These are phyloP conservation scores for Stylosanthes scabra DNA, from an alignment of 331 rosid species.

Conservation along the genomic window DNA sequence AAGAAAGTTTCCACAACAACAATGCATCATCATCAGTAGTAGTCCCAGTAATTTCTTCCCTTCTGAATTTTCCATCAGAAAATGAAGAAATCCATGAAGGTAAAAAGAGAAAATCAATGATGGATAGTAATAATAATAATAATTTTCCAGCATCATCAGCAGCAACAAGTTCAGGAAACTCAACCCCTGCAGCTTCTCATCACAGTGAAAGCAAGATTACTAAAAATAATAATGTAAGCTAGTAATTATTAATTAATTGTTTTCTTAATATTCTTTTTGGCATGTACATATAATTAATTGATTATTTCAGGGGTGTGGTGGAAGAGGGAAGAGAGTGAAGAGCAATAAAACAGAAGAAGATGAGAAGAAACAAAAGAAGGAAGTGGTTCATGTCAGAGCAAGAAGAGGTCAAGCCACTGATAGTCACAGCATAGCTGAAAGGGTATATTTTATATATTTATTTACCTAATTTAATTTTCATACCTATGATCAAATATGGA, in stretches of 20 bases:
- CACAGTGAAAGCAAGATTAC: conserved; percentile 50
- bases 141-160: conserved; percentile 14
- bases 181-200: conserved; percentile 70
- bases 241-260: background rate
- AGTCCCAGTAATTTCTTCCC: conserved; percentile 26
- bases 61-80: conserved; percentile 35
- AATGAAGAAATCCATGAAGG: conserved; percentile 50
- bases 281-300: background rate
- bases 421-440: conserved; percentile 96
- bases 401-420: conserved; percentile 99
- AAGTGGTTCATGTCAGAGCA: conserved; percentile 96
- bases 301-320: conserved; percentile 57
- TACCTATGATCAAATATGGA: conserved; percentile 7
- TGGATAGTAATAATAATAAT: too few relatives aligned
- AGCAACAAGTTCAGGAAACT: conserved; percentile 60
- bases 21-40: conserved; percentile 21
- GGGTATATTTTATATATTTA: too few relatives aligned
- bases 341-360: conserved; percentile 57
- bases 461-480: conserved; percentile 10
- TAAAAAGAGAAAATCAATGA: conserved; percentile 68
- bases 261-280: background rate
- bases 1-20: conserved; percentile 48
- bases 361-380: conserved; percentile 71
- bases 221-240: conserved; percentile 30
- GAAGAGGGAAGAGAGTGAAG: conserved; percentile 75